These are phyloP conservation scores for Sporothrix brunneoviolacea DNA, from an alignment of 2,329 filamentous ascomycete species.

Conservation along the genomic window DNA sequence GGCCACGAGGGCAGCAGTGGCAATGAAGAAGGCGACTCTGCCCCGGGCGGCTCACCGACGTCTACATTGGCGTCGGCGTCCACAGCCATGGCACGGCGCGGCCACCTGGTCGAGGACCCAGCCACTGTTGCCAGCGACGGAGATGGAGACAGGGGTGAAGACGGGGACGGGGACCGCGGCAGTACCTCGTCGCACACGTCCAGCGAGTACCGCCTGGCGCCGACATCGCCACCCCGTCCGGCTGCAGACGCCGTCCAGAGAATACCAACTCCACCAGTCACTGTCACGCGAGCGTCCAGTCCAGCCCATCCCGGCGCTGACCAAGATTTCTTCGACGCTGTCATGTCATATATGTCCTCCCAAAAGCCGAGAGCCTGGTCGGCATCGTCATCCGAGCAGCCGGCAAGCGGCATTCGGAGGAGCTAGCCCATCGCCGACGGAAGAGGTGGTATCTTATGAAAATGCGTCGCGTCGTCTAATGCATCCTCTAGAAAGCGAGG, in stretches of 20 bases:
- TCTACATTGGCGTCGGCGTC: neutral
- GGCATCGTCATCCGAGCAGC: neutral
- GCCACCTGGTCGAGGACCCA: neutral
- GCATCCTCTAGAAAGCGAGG: too few species aligned
- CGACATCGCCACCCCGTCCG: neutral
- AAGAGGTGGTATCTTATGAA: too few species aligned
- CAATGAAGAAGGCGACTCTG: too few species aligned
- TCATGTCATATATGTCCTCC: neutral
- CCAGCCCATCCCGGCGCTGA: too few species aligned
- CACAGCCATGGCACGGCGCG: neutral
- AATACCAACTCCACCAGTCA: too few species aligned
- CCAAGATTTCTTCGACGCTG: slow-evolving; percentile 7
- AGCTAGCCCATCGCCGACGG: too few species aligned
- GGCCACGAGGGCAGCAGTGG: neutral
- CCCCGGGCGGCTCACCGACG: too few species aligned
- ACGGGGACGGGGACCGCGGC: neutral
- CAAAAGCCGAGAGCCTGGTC: neutral
- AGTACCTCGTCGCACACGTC: neutral
- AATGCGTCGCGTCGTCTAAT: too few species aligned
- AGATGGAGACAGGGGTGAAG: neutral
- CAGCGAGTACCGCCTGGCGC: slow-evolving; percentile 9
- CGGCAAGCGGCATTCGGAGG: too few species aligned
- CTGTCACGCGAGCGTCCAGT: neutral
- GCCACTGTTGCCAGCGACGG: neutral
- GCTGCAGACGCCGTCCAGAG: neutral